Base-by-base conservation (phyloP, 495 filamentous ascomycete species). In the Penicillium diatomitis region DNA sequence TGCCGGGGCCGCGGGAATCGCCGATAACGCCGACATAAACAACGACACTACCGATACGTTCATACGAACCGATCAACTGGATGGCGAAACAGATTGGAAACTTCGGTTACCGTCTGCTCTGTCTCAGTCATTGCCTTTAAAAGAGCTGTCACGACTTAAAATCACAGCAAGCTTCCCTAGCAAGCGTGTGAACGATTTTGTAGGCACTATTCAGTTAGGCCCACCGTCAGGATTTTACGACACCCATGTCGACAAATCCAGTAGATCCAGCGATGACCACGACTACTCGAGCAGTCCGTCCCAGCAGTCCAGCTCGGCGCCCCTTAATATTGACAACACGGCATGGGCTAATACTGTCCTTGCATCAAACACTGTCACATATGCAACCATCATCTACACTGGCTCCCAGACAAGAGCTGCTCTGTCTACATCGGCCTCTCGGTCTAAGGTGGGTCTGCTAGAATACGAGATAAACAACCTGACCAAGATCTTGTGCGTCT, bases 81-180 rank as follows among this genome's bases (percentile, higher is more conserved):
- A 99, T 56, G 94, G 94, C 48, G 94, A 99, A 67, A 99, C 94
- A 6, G 94, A 99, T 57, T 99, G 94, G 94, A 99, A 99, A 66
- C 74, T 99, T 34, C 83, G 94, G 4, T 64, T 97, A 3, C 88
- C 91, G 3, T 90, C 90, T 6, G 76, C 85, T 0, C 62, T 96
- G 8, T 90, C 90, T 0, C 94, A 99, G 56, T 70, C 66, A 35
- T 71, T 97, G 5, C 59, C 82, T 4, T 63, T 82, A 3, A 73
- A 72, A 12, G 84, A 90, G 48, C 81, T 94, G 53, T 76, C 81
- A 4, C 78, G 84, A 38, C 71, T 97, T 8, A 80, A 79, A 36
- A 75, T 99, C 49, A 84, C 83, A 4, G 94, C 87, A 28, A 88
- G 89, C 31, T 86, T 89, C 41, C 94, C 94, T 6, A 88, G 92